Evolutionary conservation across 306 rosid genomes (phyloP), one percentile per base, ranked within the genome.

Genomic region (Lupinus albus): DNA sequence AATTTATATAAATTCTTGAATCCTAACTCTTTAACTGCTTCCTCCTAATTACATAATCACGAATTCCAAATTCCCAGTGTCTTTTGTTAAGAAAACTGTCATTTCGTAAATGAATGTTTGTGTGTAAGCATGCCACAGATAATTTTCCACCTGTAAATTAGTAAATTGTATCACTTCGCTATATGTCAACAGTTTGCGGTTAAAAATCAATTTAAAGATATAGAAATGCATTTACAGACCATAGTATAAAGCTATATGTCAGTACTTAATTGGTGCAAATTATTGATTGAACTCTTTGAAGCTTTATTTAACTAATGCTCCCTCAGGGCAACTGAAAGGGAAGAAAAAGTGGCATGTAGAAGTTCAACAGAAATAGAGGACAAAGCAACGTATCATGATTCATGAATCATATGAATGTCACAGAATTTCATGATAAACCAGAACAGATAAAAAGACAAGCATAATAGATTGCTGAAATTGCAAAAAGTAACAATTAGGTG

Each of bases 401-500:
- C 36, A 48, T 60, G 46, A 33, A 32, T 42, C 36, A 48, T 2
- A 41, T 50, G 65, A 61, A 58, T n/a, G 36, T 14, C 67, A 38
- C 13, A 36, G 21, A 49, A 45, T 53, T 60, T 53, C 42, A 39
- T 42, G 54, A 45, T 8, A 41, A 66, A 53, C 68, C 51, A 30
- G 42, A 52, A 39, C 14, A 59, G 9, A 61, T 36, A 55, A 15
- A 55, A 39, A 58, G 11, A 56, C 39, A 54, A 52, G 61, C 35
- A 33, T 63, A 41, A 70, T 38, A 61, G 54, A 36, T 61, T 50
- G 30, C 68, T 18, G 45, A 50, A 50, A 50, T 38, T 60, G 76
- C 44, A 73, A 45, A 11, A 14, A 16, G 65, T 32, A 18, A 67
- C 64, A 61, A 67, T 66, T 33, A 53, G 63, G 39, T 49, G 74